phyloP scores from a whole-genome alignment of 1,139 yeast species.

The Saccharomyces hybrid region DNA sequence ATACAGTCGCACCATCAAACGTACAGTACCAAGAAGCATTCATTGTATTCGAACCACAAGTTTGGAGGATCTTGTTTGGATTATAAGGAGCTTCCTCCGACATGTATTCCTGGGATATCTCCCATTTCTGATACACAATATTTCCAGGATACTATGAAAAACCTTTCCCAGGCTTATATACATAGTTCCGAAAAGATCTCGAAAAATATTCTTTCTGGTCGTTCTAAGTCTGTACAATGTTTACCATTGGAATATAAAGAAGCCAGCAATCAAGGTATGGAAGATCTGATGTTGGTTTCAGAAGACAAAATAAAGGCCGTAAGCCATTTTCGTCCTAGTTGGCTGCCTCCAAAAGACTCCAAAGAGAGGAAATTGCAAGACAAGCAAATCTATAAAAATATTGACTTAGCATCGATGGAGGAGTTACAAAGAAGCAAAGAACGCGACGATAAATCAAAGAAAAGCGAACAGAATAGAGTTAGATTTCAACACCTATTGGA shows the following conservation, averaged over 20 bases:
- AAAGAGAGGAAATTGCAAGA: constrained; percentile 38
- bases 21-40: background rate
- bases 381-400: constrained; percentile 34
- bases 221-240: constrained; percentile 32
- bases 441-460: constrained; percentile 26
- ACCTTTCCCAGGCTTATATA: constrained; percentile 37
- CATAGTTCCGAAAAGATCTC: constrained; percentile 32
- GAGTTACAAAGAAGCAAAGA: constrained; percentile 28
- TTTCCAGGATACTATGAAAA: constrained; percentile 35
- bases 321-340: constrained; percentile 42
- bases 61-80: constrained; percentile 12
- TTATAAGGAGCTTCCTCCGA: constrained; percentile 29
- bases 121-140: constrained; percentile 27
- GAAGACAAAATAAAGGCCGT: constrained; percentile 36
- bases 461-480: constrained; percentile 30
- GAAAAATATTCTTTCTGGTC: constrained; percentile 31
- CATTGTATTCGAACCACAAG: background rate
- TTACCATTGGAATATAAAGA: constrained; percentile 32
- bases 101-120: constrained; percentile 34
- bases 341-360: constrained; percentile 43
- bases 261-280: constrained; percentile 36
- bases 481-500: constrained; percentile 24
- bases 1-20: background rate
- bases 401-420: constrained; percentile 32
- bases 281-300: constrained; percentile 42